These are phyloP conservation scores for Yamadazyma oceani DNA, from an alignment of 1,139 yeast genomes.

Conservation along the genomic window DNA sequence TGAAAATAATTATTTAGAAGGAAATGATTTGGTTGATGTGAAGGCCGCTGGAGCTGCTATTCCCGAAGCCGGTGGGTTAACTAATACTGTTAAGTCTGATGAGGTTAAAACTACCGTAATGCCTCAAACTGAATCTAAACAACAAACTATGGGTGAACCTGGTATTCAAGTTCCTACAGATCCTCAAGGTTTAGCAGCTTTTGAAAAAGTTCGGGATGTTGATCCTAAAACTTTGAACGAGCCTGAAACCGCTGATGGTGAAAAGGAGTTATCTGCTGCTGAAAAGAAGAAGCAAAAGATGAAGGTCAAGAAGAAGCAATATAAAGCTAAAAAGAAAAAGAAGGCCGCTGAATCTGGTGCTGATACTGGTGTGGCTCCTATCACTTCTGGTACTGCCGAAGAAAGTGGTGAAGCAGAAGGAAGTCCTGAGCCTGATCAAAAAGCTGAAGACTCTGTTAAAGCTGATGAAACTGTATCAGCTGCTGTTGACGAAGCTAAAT, in stretches of 20 bases:
- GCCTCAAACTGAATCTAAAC: slow-evolving; percentile 52
- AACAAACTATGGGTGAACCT: slow-evolving; percentile 57
- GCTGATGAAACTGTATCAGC: slow-evolving; percentile 11
- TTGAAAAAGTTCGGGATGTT: slow-evolving; percentile 33
- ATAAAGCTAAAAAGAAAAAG: slow-evolving; percentile 46
- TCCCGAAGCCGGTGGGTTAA: slow-evolving; percentile 58
- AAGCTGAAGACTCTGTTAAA: slow-evolving; percentile 11
- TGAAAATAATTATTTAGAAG: slow-evolving; percentile 57
- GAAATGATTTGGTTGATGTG: slow-evolving; percentile 36
- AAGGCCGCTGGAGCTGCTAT: slow-evolving; percentile 37
- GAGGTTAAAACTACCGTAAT: slow-evolving; percentile 50
- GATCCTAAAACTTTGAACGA: slow-evolving; percentile 51
- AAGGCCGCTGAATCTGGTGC: slow-evolving; percentile 43
- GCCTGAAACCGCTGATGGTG: slow-evolving; percentile 14
- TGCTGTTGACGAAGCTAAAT: slow-evolving; percentile 5
- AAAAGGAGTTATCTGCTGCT: slow-evolving; percentile 32
- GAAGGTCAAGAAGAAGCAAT: slow-evolving; percentile 48
- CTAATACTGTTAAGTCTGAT: slow-evolving; percentile 26
- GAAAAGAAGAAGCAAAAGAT: slow-evolving; percentile 48
- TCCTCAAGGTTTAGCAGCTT: slow-evolving; percentile 40
- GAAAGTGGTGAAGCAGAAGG: slow-evolving; percentile 17
- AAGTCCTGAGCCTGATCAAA: slow-evolving; percentile 26
- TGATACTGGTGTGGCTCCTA: slow-evolving; percentile 18
- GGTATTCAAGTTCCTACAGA: slow-evolving; percentile 48
- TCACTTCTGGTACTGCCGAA: too few relatives aligned